Evolutionary conservation across 2,329 filamentous ascomycete genomes (phyloP), one percentile per base, ranked within the genome.

Genomic region (Aureobasidium lini): DNA sequence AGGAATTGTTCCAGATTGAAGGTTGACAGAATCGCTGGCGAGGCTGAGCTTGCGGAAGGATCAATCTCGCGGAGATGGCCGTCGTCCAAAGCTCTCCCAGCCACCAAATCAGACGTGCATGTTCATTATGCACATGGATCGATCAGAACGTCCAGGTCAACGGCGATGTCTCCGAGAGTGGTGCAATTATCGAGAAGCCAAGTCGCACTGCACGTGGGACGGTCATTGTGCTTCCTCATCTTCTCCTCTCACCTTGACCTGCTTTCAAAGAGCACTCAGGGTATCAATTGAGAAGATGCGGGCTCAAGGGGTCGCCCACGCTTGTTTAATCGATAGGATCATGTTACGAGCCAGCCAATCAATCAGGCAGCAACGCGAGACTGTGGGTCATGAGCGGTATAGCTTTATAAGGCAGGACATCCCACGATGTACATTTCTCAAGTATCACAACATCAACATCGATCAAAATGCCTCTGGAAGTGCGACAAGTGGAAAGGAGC

Each of bases 391-490:
- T 13, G 8, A 16, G 32, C 6, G 46, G 32, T 15, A 36, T 6
- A 6, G 23, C 8, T 23, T 36, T 16, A 7, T 16, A n/a, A 9
- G 2, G n/a, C 7, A 37, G 46, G 11, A 36, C 31, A 18, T 23
- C 16, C 11, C 13, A 40, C 5, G 5, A 6, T 4, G 11, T 23
- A 52, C 3, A n/a, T 31, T 13, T 6, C 13, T 52, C 6, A 2
- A 31, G 6, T 29, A 16, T 31, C 4, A 31, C 13, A 4, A 29
- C 4, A 18, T 6, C 7, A 18, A 40, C 8, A 52, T 4, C 32
- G 23, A 23, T 23, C 23, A 23, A 23, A 4, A 68, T 69, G 67
- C 60, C 66, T 32, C 61, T 68, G 47, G 29, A 63, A 36, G 42
- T 69, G 23, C 39, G 50, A 39, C 61, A 57, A 48, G 59, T 69